Evolutionary conservation across 2,329 filamentous ascomycete genomes (phyloP).

Genomic region (Cyclaneusma minus): DNA sequence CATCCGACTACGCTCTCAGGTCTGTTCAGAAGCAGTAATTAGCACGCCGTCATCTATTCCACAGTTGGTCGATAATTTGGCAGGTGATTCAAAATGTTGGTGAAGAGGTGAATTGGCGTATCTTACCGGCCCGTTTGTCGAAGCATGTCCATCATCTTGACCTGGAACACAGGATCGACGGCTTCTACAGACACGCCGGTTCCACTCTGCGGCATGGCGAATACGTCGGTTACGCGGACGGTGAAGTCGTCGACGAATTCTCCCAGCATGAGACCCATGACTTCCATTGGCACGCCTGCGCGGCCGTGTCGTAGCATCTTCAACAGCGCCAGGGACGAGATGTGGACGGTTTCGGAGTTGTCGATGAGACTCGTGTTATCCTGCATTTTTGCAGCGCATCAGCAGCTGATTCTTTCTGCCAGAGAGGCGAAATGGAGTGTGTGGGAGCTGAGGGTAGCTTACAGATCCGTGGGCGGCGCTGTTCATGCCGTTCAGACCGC

Average conservation of each 20-base stretch:
- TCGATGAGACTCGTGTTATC: slow-evolving; percentile 88
- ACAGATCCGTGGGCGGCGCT: slow-evolving; percentile 45
- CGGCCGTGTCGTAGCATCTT: slow-evolving; percentile 98
- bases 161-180: slow-evolving; percentile 96
- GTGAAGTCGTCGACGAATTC: slow-evolving; percentile 99
- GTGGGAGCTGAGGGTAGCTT: slow-evolving; percentile 19
- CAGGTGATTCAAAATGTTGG: slow-evolving; percentile 3
- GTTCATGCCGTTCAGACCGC: slow-evolving; percentile 45
- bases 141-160: slow-evolving; percentile 99
- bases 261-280: slow-evolving; percentile 98
- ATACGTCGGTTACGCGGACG: slow-evolving; percentile 94
- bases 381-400: slow-evolving; percentile 31
- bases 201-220: slow-evolving; percentile 97
- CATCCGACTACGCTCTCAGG: slow-evolving; percentile 96
- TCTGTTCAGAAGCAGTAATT: slow-evolving; percentile 28
- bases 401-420: slow-evolving; percentile 1
- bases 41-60: not conserved
- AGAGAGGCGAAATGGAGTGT: slow-evolving; percentile 1
- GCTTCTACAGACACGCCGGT: slow-evolving; percentile 97
- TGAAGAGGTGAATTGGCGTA: too few relatives aligned
- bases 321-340: slow-evolving; percentile 87
- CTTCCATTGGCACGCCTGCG: slow-evolving; percentile 97
- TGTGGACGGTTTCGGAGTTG: slow-evolving; percentile 98
- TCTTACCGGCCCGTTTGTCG: slow-evolving; percentile 87
- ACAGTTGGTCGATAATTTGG: slow-evolving; percentile 1